Conservation (phyloP, 2,329 filamentous ascomycete genomes). For the Beauveria sp. region DNA sequence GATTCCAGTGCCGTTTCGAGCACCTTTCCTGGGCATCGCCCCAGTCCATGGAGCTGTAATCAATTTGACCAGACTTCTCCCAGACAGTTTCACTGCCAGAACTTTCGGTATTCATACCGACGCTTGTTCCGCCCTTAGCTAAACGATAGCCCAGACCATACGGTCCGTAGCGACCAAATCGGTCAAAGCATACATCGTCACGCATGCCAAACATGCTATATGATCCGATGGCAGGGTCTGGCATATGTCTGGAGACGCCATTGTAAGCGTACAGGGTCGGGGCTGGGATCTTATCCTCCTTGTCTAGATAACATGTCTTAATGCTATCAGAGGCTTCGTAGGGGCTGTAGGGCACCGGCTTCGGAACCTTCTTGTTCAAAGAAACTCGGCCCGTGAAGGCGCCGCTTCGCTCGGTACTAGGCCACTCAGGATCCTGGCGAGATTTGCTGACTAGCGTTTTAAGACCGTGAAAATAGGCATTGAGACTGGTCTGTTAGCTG, state of each 20-base stretch:
- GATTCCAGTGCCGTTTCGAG: conserved; percentile 52
- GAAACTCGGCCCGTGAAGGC: conserved; percentile 3
- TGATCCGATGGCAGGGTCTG: conserved; percentile 70
- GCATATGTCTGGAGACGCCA: conserved; percentile 68
- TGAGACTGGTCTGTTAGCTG: conserved; percentile 48
- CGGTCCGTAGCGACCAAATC: conserved; percentile 74
- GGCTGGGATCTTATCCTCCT: conserved; percentile 44
- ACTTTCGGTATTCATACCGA: conserved; percentile 64
- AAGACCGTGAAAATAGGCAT: conserved; percentile 73
- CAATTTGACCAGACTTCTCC: conserved; percentile 45
- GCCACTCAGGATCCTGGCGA: conserved; percentile 68
- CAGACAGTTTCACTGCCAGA: conserved; percentile 58
- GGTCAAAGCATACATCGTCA: conserved; percentile 79
- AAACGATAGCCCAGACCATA: conserved; percentile 80
- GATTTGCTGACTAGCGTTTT: conserved; percentile 57
- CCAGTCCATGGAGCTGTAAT: conserved; percentile 51
- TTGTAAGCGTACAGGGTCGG: conserved; percentile 61
- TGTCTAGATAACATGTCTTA: conserved; percentile 56
- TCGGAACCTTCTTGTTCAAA: conserved; percentile 28
- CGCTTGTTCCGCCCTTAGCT: conserved; percentile 61
- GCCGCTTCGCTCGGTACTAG: conserved; percentile 28
- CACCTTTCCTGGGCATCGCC: conserved; percentile 45
- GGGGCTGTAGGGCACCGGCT: conserved; percentile 52
- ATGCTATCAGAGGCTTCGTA: conserved; percentile 56
- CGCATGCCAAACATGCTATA: conserved; percentile 66